Conservation (phyloP, 352 stramenopile genomes). For the Elongisporangium prolatum region DNA sequence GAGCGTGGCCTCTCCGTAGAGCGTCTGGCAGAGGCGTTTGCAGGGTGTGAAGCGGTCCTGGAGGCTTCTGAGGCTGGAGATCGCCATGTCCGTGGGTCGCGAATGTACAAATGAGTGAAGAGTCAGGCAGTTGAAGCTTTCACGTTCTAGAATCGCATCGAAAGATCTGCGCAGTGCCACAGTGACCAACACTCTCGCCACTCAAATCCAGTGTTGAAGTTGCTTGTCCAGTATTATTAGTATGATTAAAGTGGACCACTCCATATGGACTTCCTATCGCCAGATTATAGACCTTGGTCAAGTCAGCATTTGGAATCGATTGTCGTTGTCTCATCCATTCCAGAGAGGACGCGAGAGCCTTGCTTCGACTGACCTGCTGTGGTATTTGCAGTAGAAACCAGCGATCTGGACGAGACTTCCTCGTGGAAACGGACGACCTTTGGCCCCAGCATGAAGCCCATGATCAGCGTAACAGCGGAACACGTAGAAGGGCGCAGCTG, state of each 20-base stretch:
- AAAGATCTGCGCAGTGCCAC: background rate
- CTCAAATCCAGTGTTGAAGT: too few relatives aligned
- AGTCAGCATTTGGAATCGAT: background rate
- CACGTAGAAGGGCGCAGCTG: too few relatives aligned
- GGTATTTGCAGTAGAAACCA: background rate
- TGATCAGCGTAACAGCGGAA: too few relatives aligned
- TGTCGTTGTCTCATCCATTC: background rate
- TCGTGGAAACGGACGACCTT: conserved; percentile 38
- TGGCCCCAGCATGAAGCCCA: conserved; percentile 37
- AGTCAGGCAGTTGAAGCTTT: background rate
- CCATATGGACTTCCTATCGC: too few relatives aligned
- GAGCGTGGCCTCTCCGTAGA: conserved; percentile 54
- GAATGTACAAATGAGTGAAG: background rate
- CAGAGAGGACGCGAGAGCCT: background rate
- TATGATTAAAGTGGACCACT: background rate
- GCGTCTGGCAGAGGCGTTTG: conserved; percentile 35
- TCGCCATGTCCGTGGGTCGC: background rate
- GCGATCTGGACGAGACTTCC: too few relatives aligned
- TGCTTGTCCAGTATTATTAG: too few relatives aligned
- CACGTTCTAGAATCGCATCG: background rate
- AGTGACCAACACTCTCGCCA: too few relatives aligned
- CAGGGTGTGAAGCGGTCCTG: conserved; percentile 22
- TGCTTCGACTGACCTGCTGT: background rate
- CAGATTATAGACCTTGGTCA: too few relatives aligned
- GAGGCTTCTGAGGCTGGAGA: background rate